These are phyloP conservation scores for Eimeria necatrix DNA, from an alignment of 169 alveolate species.

Conservation along the genomic window DNA sequence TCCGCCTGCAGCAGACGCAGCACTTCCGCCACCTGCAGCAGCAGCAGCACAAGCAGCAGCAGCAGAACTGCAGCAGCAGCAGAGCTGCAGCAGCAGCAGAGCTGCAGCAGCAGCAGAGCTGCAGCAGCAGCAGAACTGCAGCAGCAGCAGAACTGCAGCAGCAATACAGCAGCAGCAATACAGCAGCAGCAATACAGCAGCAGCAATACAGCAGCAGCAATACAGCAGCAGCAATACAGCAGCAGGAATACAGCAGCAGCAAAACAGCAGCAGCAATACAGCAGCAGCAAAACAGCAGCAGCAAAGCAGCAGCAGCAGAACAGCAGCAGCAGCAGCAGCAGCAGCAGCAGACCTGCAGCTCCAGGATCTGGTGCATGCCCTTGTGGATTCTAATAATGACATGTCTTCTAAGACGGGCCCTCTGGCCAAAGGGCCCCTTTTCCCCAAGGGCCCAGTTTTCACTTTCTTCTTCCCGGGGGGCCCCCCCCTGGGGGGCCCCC, in stretches of 20 bases:
- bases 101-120: slow-evolving; percentile 11
- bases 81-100: neutral
- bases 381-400: slow-evolving; percentile 75
- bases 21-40: slow-evolving; percentile 78
- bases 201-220: slow-evolving; percentile 29
- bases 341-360: slow-evolving; percentile 65
- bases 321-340: neutral
- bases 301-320: neutral
- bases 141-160: neutral
- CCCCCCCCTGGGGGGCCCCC: neutral
- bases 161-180: slow-evolving; percentile 28
- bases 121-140: neutral
- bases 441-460: slow-evolving; percentile 38
- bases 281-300: neutral
- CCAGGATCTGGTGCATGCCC: slow-evolving; percentile 77
- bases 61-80: neutral
- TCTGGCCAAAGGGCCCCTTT: slow-evolving; percentile 42
- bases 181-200: too few species aligned
- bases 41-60: slow-evolving; percentile 13
- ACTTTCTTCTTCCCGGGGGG: neutral
- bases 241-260: neutral
- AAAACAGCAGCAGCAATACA: neutral
- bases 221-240: neutral
- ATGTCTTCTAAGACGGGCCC: slow-evolving; percentile 67
- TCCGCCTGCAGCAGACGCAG: slow-evolving; percentile 52